These are phyloP conservation scores for Pisolithus albus DNA, from an alignment of 768 basidiomycete species.

Conservation along the genomic window DNA sequence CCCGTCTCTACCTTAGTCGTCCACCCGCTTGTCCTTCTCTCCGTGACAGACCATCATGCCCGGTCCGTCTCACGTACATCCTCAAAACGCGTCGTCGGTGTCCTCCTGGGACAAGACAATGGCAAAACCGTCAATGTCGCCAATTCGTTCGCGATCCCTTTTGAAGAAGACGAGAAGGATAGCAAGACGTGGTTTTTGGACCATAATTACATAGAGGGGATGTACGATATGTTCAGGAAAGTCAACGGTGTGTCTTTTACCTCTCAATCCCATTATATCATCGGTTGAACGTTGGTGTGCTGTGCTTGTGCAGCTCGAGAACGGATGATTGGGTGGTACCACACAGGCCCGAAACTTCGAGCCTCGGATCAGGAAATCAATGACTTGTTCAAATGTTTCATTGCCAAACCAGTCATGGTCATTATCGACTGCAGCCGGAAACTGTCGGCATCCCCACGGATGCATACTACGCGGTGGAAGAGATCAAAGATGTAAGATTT, in stretches of 20 bases:
- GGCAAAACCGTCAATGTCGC: slow-evolving; percentile 94
- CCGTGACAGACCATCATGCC: slow-evolving; percentile 94
- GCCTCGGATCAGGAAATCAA: slow-evolving; percentile 98
- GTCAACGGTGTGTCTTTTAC: slow-evolving; percentile 73
- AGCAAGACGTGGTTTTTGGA: slow-evolving; percentile 99
- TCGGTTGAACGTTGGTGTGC: slow-evolving; percentile 7
- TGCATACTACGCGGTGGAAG: slow-evolving; percentile 96
- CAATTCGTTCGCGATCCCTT: slow-evolving; percentile 95
- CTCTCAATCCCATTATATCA: not conserved
- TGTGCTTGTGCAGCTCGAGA: slow-evolving; percentile 61
- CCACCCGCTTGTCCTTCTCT: slow-evolving; percentile 93
- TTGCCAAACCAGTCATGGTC: slow-evolving; percentile 91
- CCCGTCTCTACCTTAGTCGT: slow-evolving; percentile 48
- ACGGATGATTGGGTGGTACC: slow-evolving; percentile 98
- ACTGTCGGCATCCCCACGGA: slow-evolving; percentile 93
- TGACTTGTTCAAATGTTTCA: slow-evolving; percentile 88
- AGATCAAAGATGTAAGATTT: slow-evolving; percentile 90
- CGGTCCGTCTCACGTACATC: slow-evolving; percentile 76
- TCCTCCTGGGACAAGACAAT: slow-evolving; percentile 90
- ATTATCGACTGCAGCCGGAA: slow-evolving; percentile 93
- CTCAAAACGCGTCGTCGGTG: slow-evolving; percentile 88
- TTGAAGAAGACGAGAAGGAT: slow-evolving; percentile 98
- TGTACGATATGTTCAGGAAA: slow-evolving; percentile 99
- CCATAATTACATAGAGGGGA: slow-evolving; percentile 95
- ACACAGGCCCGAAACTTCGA: slow-evolving; percentile 91